These are phyloP conservation scores for Diaporthe longicolla DNA, from an alignment of 2,329 filamentous ascomycete species.

Conservation along the genomic window DNA sequence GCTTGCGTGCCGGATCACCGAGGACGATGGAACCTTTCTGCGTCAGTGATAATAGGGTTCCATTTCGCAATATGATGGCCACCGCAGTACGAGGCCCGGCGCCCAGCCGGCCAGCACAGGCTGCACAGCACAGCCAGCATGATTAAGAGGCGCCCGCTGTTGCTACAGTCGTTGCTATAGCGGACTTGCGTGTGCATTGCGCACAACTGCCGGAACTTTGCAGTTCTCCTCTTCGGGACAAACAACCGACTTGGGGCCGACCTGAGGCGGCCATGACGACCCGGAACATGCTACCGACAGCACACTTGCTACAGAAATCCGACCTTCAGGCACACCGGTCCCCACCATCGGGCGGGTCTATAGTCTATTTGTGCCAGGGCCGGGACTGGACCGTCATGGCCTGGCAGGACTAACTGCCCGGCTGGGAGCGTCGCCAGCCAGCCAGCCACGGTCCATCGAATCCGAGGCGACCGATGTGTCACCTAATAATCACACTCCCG, in stretches of 20 bases:
- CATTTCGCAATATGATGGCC: neutral
- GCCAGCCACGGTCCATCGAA: constrained; percentile 16
- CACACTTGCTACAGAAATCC: constrained; percentile 11
- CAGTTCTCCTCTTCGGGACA: neutral
- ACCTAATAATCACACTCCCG: constrained; percentile 31
- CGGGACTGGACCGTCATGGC: constrained; percentile 16
- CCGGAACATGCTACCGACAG: constrained; percentile 29
- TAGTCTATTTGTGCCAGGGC: constrained; percentile 27
- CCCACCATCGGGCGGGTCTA: constrained; percentile 22
- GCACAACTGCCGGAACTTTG: constrained; percentile 23
- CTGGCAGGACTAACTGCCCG: neutral
- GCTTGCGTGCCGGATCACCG: neutral
- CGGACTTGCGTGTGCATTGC: neutral
- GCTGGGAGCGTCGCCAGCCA: neutral
- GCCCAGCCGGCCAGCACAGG: no score
- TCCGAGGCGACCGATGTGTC: constrained; percentile 31
- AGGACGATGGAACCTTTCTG: neutral
- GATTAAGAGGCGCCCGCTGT: neutral
- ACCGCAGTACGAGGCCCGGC: neutral
- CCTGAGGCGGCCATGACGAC: constrained; percentile 8
- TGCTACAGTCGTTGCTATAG: neutral
- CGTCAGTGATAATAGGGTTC: constrained; percentile 12
- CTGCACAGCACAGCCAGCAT: neutral
- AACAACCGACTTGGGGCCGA: neutral
- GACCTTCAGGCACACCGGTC: constrained; percentile 19